Evolutionary conservation across 805 yeast genomes (phyloP), one percentile per base, ranked within the genome.

Genomic region (Barnettozyma salicaria): DNA sequence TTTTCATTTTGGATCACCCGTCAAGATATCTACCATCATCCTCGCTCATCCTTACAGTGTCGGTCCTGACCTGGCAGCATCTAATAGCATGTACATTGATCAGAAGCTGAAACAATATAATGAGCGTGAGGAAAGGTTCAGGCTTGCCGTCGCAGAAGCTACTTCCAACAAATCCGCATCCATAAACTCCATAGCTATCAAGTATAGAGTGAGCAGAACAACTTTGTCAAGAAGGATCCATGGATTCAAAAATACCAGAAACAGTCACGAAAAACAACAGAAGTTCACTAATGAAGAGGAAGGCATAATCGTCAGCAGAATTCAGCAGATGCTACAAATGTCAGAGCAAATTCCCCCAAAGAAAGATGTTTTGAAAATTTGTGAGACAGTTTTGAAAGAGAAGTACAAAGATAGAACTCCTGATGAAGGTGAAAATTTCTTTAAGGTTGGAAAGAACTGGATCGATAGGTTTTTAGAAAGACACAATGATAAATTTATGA

Each of bases 391-490:
- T 26, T 27, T 53, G 14, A 47, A 43, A 32, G 49, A 44, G 6
- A 53, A 53, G 37, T 49, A 43, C 36, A 44, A 42, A 32, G 39
- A 45, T 9, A 37, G 32, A 27, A 40, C 39, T 26, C 36, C 40
- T 14, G 10, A 21, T 19, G 41, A 38, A 12, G 44, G 38, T 18
- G 53, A 47, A 10, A 34, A 40, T 9, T 43, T 45, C 35, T 43
- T 50, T 34, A 50, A 48, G 32, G 58, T 53, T 21, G 58, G 58
- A 9, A 53, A 53, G 40, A 53, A 53, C 28, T 53, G 58, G 58
- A 49, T 53, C 26, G 58, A 53, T 26, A 35, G 58, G 18, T 53
- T 53, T 30, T 28, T 53, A 12, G 58, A 53, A 26, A 49, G 58
- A 31, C 58, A 53, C 34, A 52, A 50, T 40, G 44, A 51, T 27